These are phyloP conservation scores for Chenopodium album DNA, from an alignment of 148 eudicot species.

Conservation along the genomic window DNA sequence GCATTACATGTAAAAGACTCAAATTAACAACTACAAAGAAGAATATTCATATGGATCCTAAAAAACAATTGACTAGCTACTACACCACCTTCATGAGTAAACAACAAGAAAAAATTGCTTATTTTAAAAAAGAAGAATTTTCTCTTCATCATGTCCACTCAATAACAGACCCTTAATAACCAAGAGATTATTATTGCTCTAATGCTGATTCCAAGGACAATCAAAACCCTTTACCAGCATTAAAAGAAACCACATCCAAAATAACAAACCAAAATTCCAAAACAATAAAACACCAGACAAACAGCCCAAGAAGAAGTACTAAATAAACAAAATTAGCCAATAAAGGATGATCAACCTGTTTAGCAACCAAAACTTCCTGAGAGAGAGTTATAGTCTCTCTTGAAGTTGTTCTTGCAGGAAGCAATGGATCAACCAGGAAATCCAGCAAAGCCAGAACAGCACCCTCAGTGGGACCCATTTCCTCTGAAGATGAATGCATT, in stretches of 20 bases:
- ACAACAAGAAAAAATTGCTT: too few relatives aligned
- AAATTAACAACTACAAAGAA: neutral
- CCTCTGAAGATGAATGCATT: conserved; percentile 28
- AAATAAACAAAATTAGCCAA: neutral
- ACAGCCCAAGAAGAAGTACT: neutral
- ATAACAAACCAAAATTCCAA: too few relatives aligned
- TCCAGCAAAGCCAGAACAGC: conserved; percentile 64
- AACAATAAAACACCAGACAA: neutral
- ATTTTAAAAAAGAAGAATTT: too few relatives aligned
- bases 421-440: conserved; percentile 63
- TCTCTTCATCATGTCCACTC: neutral
- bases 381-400: conserved; percentile 33
- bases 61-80: too few relatives aligned
- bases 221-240: neutral
- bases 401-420: conserved; percentile 41
- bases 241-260: too few relatives aligned
- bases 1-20: neutral
- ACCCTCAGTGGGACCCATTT: conserved; percentile 42
- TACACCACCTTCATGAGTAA: too few relatives aligned
- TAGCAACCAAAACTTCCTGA: conserved; percentile 57
- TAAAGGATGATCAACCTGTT: conserved; percentile 53
- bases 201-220: neutral
- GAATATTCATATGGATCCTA: too few relatives aligned
- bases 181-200: neutral
- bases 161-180: neutral